These are phyloP conservation scores for Trichosanthes cucumerina DNA, from an alignment of 306 rosid genomes.

Conservation along the genomic window DNA sequence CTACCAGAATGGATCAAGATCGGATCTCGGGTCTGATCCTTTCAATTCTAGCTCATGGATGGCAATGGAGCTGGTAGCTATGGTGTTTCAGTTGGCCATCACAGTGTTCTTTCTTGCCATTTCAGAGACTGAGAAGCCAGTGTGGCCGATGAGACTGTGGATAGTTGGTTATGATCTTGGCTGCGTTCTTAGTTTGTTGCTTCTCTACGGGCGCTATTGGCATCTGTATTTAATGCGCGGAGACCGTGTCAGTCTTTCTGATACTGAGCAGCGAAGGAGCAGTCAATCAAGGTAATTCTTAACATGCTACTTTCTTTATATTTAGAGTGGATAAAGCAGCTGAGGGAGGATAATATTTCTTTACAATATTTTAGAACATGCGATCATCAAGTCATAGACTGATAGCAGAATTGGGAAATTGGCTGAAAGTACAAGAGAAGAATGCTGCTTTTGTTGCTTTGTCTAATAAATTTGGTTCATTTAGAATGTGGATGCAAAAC, in stretches of 20 bases:
- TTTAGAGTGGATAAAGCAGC: neutral
- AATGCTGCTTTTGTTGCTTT: neutral
- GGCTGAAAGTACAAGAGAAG: neutral
- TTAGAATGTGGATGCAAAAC: neutral
- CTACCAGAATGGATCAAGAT: conserved; percentile 85
- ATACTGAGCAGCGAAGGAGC: conserved; percentile 62
- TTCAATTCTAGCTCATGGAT: conserved; percentile 85
- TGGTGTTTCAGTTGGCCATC: conserved; percentile 54
- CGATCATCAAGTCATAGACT: neutral
- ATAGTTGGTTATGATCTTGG: conserved; percentile 77
- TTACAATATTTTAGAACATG: neutral
- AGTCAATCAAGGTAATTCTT: conserved; percentile 58
- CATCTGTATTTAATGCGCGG: conserved; percentile 36
- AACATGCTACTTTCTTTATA: neutral
- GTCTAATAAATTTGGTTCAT: neutral
- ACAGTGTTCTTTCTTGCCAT: conserved; percentile 42
- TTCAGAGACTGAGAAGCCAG: conserved; percentile 68
- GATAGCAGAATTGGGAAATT: neutral
- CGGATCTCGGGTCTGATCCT: conserved; percentile 78
- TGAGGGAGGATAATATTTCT: neutral
- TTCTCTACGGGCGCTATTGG: conserved; percentile 69
- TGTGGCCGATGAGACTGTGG: conserved; percentile 99
- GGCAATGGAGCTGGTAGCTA: conserved; percentile 57
- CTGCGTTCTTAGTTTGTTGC: conserved; percentile 54
- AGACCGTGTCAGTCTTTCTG: conserved; percentile 45